Conservation (phyloP, 2,329 filamentous ascomycete genomes). For the Ilyonectria robusta region DNA sequence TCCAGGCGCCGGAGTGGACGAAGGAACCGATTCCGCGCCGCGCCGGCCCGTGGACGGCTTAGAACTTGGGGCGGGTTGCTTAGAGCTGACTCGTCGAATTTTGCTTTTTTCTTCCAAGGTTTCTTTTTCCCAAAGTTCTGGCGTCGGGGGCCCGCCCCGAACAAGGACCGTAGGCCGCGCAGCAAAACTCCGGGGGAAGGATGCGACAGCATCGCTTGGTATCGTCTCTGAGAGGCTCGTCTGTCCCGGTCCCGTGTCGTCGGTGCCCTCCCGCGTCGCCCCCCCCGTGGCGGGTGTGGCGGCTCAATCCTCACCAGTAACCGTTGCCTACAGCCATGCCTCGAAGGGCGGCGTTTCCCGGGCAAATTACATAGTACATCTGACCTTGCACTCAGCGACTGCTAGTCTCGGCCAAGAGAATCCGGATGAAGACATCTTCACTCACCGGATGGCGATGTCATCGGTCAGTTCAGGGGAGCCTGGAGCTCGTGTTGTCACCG, state of each 20-base stretch:
- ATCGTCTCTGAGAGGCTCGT: constrained; percentile 38
- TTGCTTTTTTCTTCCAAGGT: constrained; percentile 24
- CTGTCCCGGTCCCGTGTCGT: constrained; percentile 51
- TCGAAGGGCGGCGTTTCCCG: constrained; percentile 1
- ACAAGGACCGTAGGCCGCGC: constrained; percentile 4
- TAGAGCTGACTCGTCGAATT: constrained; percentile 40
- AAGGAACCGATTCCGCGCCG: constrained; percentile 43
- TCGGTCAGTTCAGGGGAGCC: constrained; percentile 1
- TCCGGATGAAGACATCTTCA: background rate
- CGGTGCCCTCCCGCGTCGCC: constrained; percentile 38
- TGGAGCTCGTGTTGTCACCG: constrained; percentile 1
- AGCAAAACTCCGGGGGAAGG: constrained; percentile 9
- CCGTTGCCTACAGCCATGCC: background rate
- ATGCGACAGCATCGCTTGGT: constrained; percentile 19
- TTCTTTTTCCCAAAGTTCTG: constrained; percentile 34
- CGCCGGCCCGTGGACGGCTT: constrained; percentile 41
- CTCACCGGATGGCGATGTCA: background rate
- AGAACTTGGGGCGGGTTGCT: constrained; percentile 11
- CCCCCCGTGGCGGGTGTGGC: constrained; percentile 31
- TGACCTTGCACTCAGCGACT: background rate
- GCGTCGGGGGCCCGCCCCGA: constrained; percentile 14
- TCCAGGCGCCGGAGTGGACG: constrained; percentile 4
- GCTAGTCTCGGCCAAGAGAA: background rate
- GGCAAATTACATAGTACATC: constrained; percentile 2
- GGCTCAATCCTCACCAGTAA: constrained; percentile 30